Evolutionary conservation across 768 basidiomycete species (phyloP).

Genomic region (Phanerochaete carnosa): DNA sequence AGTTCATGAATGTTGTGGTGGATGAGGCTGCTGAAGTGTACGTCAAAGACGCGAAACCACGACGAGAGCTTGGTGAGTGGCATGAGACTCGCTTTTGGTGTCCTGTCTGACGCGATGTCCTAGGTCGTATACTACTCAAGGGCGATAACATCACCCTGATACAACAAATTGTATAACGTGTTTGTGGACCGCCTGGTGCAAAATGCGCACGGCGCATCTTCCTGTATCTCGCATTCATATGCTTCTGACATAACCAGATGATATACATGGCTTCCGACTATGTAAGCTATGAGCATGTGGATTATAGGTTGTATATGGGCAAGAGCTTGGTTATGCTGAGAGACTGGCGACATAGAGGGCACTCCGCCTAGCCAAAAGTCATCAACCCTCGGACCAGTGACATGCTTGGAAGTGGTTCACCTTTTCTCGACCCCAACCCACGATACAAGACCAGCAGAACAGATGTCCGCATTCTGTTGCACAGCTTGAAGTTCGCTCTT

Average conservation of each 20-base stretch:
- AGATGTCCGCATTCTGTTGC: slow-evolving; percentile 88
- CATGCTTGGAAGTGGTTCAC: slow-evolving; percentile 33
- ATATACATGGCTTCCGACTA: not conserved
- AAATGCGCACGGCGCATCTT: slow-evolving; percentile 21
- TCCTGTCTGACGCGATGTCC: not conserved
- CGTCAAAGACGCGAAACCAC: slow-evolving; percentile 84
- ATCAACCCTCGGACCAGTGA: not conserved
- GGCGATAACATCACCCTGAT: slow-evolving; percentile 99
- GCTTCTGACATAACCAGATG: slow-evolving; percentile 13
- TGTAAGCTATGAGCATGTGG: not conserved
- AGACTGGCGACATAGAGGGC: slow-evolving; percentile 81
- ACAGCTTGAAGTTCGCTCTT: slow-evolving; percentile 78
- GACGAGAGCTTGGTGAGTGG: slow-evolving; percentile 76
- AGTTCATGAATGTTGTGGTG: slow-evolving; percentile 98
- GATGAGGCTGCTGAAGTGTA: slow-evolving; percentile 93
- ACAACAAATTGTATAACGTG: slow-evolving; percentile 54
- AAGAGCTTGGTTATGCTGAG: slow-evolving; percentile 65
- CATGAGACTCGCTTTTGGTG: not conserved
- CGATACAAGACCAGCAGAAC: slow-evolving; percentile 89
- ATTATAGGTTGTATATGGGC: slow-evolving; percentile 81
- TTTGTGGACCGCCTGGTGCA: slow-evolving; percentile 7
- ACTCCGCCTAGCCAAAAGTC: slow-evolving; percentile 59
- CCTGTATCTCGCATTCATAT: slow-evolving; percentile 19
- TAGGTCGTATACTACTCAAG: slow-evolving; percentile 94
- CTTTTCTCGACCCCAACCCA: slow-evolving; percentile 88